These are phyloP conservation scores for Stromatinia cepivora DNA, from an alignment of 2,329 filamentous ascomycete genomes.

Conservation along the genomic window DNA sequence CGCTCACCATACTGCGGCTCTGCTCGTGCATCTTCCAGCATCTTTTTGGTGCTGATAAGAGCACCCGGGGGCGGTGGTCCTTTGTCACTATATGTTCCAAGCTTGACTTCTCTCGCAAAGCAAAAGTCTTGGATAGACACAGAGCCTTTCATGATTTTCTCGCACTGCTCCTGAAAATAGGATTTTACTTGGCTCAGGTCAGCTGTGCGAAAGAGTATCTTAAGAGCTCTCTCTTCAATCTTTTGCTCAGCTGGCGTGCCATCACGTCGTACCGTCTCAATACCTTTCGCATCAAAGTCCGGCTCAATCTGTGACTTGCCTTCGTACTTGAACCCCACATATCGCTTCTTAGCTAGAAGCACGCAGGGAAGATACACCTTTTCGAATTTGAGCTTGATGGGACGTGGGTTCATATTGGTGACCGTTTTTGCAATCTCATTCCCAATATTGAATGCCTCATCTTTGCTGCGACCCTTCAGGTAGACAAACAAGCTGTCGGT, in stretches of 20 bases:
- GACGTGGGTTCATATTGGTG: conserved; percentile 85
- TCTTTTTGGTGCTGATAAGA: conserved; percentile 79
- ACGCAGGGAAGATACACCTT: conserved; percentile 98
- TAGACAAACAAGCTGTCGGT: conserved; percentile 94
- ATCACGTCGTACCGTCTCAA: conserved; percentile 93
- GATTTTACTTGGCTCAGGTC: conserved; percentile 85
- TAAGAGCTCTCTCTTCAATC: conserved; percentile 89
- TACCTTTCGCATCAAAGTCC: conserved; percentile 96
- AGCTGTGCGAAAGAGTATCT: conserved; percentile 83
- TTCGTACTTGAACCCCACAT: conserved; percentile 98
- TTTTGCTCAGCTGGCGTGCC: conserved; percentile 95
- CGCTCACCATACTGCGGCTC: conserved; percentile 96
- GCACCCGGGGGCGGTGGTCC: conserved; percentile 83
- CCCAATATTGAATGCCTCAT: conserved; percentile 89
- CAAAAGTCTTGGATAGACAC: conserved; percentile 95
- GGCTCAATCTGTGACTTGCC: conserved; percentile 70
- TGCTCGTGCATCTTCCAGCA: conserved; percentile 80
- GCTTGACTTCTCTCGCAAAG: conserved; percentile 87
- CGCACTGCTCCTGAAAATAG: conserved; percentile 88
- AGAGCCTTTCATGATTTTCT: conserved; percentile 85
- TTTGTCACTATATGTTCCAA: conserved; percentile 83
- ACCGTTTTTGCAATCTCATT: conserved; percentile 87
- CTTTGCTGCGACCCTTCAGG: conserved; percentile 80
- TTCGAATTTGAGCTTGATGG: conserved; percentile 95
- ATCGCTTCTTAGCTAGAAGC: conserved; percentile 92